Base-by-base conservation (phyloP, 495 filamentous ascomycete species). In the Chaetomium fimeti region DNA sequence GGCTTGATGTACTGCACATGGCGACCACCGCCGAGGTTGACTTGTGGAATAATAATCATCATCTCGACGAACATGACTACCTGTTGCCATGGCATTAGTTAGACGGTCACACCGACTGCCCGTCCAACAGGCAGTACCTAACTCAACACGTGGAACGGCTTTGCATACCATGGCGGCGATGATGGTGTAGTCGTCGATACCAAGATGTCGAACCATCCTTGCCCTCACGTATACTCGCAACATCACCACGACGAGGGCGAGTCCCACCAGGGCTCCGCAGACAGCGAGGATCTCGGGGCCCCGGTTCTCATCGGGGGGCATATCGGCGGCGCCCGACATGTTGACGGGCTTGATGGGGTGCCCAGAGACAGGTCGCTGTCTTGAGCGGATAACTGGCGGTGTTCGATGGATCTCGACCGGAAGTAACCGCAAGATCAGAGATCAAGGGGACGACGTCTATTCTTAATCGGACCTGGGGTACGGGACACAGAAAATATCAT, bases 11-110 rank as follows among this genome's bases (percentile, higher is more conserved):
- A 77, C 6, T 65, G 66, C 3, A 61, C 66, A 58, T 82, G 79
- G 36, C 78, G 71, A 7, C 80, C 80, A 5, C 74, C 76, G 20
- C 80, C 80, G 56, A 76, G 71, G 3, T 71, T 58, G n/a, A 81
- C 78, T 40, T 80, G 65, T 0, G 74, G 72, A 29, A 81, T 72
- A 22, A 75, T 69, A 40, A 81, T 62, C 18, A 69, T 71, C 67
- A 74, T 71, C 29, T 74, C 73, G 16, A 63, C 64, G 22, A 78
- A 65, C 28, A 68, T 45, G 18, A 65, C 54, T 11, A 18, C 15
- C 62, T 65, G 4, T 22, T 12, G 22, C n/a, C 27, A 58, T 6
- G 3, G 32, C 6, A 15, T 58, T 29, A 36, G 48, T 25, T 47
- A 54, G 51, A 18, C 18, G 27, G 29, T 6, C 13, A 43, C 18